A percentile compares a stretch with the other conserved stretches of the same genome.
These are phyloP conservation scores for Pochonia chlamydosporia DNA, from an alignment of 2,329 filamentous ascomycete genomes.

Conservation along the genomic window DNA sequence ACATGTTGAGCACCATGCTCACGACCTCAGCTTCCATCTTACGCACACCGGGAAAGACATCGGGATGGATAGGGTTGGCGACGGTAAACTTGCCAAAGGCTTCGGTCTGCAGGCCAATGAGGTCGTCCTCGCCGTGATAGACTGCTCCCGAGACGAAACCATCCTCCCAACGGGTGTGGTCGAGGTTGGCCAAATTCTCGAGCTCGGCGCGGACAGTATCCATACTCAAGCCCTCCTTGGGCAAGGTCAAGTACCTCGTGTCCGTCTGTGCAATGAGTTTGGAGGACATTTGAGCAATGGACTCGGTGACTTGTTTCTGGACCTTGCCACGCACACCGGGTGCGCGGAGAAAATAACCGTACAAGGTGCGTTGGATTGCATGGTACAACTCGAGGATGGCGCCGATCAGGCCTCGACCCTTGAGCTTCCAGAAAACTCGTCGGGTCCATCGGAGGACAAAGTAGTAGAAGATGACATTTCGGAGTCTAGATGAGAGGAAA, in stretches of 20 bases:
- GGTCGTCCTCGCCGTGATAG: constrained; percentile 83
- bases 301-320: constrained; percentile 74
- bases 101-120: constrained; percentile 81
- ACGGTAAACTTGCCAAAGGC: constrained; percentile 94
- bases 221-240: constrained; percentile 74
- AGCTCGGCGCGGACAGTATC: constrained; percentile 79
- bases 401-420: constrained; percentile 81
- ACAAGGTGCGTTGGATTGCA: constrained; percentile 65
- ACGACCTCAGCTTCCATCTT: constrained; percentile 99
- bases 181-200: constrained; percentile 71
- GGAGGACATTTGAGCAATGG: constrained; percentile 71
- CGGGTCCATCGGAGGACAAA: constrained; percentile 82
- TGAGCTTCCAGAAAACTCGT: constrained; percentile 75
- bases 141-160: constrained; percentile 91
- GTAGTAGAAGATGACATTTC: constrained; percentile 82
- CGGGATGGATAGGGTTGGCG: constrained; percentile 92
- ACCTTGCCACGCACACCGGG: constrained; percentile 85
- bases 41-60: constrained; percentile 93
- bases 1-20: constrained; percentile 86
- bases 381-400: constrained; percentile 70
- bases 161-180: constrained; percentile 96
- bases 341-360: constrained; percentile 77
- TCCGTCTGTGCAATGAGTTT: constrained; percentile 76
- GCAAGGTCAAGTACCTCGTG: constrained; percentile 68
- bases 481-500: constrained; percentile 43